Conservation (phyloP, 2,329 filamentous ascomycete genomes). For the Penicillium decumbens region DNA sequence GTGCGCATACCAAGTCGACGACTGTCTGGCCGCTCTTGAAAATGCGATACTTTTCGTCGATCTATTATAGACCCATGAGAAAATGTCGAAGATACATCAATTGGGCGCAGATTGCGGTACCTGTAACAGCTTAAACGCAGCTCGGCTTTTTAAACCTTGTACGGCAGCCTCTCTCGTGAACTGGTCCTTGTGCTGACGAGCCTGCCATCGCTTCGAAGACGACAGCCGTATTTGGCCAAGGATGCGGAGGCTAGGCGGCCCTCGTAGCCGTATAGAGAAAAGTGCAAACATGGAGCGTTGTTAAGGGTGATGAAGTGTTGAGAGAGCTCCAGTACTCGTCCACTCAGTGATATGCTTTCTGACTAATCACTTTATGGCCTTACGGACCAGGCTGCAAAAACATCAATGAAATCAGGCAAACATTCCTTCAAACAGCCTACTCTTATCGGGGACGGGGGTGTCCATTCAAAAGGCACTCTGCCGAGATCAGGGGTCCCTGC, state of each 20-base stretch:
- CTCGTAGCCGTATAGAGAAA: background rate
- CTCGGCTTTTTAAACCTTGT: conserved; percentile 77
- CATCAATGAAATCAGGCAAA: too few relatives aligned
- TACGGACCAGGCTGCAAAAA: background rate
- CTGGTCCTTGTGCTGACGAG: conserved; percentile 67
- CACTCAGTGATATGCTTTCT: too few relatives aligned
- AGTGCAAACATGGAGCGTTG: conserved; percentile 11
- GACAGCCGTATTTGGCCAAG: conserved; percentile 22
- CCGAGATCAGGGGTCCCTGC: too few relatives aligned
- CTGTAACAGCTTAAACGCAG: conserved; percentile 89
- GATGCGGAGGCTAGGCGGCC: background rate
- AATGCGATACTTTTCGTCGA: conserved; percentile 74
- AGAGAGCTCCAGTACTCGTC: background rate
- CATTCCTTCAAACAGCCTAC: too few relatives aligned
- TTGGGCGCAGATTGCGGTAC: conserved; percentile 41
- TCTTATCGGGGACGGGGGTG: too few relatives aligned
- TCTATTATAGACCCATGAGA: conserved; percentile 46
- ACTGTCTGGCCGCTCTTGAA: conserved; percentile 80
- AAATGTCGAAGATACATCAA: background rate
- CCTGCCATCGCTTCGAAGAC: conserved; percentile 77
- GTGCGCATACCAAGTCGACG: conserved; percentile 67
- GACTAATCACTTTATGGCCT: too few relatives aligned
- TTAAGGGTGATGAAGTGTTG: background rate
- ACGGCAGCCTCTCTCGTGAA: conserved; percentile 73
- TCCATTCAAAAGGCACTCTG: too few relatives aligned